Base-by-base conservation (phyloP, 2,329 filamentous ascomycete species). In the Aspergillus puulaauensis region DNA sequence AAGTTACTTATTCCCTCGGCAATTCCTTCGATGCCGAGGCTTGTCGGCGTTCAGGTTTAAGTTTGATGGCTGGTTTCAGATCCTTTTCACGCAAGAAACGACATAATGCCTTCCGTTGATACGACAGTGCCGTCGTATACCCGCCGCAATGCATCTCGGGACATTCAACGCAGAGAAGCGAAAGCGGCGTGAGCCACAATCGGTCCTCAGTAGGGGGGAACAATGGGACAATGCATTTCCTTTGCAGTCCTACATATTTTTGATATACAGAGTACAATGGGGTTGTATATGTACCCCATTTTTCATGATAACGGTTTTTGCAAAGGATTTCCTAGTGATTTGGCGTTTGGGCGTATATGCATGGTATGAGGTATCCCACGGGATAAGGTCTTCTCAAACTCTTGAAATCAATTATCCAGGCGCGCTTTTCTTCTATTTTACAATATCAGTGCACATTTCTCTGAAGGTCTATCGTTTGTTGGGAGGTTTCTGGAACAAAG, bases 51-150 rank as follows among this genome's bases (percentile, higher is more conserved):
- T 52, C 47, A 52, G 24, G 27, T 33, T 52, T 48, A 52, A 53
- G n/a, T 21, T 57, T 55, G 33, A 46, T 33, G 45, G 52, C 43
- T 19, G 45, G 43, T 48, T 56, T 54, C 40, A 44, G 37, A 40
- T 43, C 31, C 35, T 43, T 52, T n/a, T 49, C 48, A 46, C 45
- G 50, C 8, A 31, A 48, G 19, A 40, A 24, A 24, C 45, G 27
- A 45, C 21, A 8, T 21, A 5, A 19, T 54, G 19, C 44, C 15
- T 19, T 23, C 37, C 31, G 33, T 37, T 55, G 46, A 27, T 37
- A 21, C 21, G 19, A 14, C 6, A 17, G 21, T 21, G 37, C 9
- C 23, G 15, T n/a, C 7, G 31, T 43, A 41, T 27, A 19, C 21
- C 43, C 24, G 8, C 31, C n/a, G 14, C 11, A 14, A n/a, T 7